phyloP scores from a whole-genome alignment of 441 rosid genomes.

The Capsella rubella region DNA sequence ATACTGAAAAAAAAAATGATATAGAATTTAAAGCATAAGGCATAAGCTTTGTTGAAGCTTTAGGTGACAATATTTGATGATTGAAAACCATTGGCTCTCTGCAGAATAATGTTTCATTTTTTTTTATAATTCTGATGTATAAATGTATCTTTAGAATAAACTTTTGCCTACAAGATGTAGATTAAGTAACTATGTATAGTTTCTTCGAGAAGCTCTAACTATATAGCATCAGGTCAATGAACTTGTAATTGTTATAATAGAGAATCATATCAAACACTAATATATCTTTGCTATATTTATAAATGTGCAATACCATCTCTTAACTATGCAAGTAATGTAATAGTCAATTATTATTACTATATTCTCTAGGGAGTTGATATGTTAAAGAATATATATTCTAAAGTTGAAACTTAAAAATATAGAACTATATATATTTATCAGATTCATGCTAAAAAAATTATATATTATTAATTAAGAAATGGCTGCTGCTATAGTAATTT shows the following conservation, averaged over 20 bases:
- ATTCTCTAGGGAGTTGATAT: no score
- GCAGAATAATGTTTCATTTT: conserved; percentile 4
- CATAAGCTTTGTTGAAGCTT: conserved; percentile 36
- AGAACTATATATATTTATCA: background rate
- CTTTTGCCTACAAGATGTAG: background rate
- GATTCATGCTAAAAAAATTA: background rate
- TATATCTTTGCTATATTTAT: conserved; percentile 3
- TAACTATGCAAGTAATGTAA: background rate
- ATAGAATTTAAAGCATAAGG: background rate
- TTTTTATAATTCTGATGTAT: background rate
- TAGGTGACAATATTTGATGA: conserved; percentile 36
- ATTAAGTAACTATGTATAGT: conserved; percentile 1
- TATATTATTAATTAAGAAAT: background rate
- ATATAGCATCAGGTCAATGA: conserved; percentile 31
- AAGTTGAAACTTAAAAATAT: background rate
- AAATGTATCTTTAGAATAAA: conserved; percentile 26
- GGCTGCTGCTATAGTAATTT: background rate
- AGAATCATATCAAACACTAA: conserved; percentile 35
- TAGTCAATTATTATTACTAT: no score
- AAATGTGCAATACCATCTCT: background rate
- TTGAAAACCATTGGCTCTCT: conserved; percentile 24
- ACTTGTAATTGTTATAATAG: background rate
- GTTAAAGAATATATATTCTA: no score
- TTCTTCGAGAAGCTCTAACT: conserved; percentile 26
- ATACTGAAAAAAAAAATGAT: background rate